Conservation (phyloP, 495 filamentous ascomycete genomes). For the Trichoderma parareesei region DNA sequence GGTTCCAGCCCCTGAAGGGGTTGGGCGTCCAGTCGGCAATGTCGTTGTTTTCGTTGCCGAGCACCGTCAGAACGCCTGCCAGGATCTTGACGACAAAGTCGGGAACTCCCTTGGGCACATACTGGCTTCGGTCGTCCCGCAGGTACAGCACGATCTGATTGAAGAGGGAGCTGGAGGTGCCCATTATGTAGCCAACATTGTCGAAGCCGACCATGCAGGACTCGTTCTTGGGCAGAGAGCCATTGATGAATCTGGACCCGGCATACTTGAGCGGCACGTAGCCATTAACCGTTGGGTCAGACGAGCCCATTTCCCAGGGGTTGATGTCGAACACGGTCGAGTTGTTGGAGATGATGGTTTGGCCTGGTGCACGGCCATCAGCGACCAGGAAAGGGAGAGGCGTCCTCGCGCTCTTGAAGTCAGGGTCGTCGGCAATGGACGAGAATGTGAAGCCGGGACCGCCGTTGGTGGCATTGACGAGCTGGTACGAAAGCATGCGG, state of each 20-base stretch:
- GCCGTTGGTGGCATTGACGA: slow-evolving; percentile 70
- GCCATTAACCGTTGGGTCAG: slow-evolving; percentile 71
- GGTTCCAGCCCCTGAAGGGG: slow-evolving; percentile 71
- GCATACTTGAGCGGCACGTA: slow-evolving; percentile 70
- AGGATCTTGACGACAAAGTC: slow-evolving; percentile 44
- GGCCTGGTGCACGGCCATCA: slow-evolving; percentile 61
- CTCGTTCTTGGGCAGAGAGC: slow-evolving; percentile 48
- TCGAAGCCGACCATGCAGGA: slow-evolving; percentile 75
- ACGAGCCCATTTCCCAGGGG: slow-evolving; percentile 80
- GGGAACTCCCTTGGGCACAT: slow-evolving; percentile 42
- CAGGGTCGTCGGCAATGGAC: slow-evolving; percentile 61
- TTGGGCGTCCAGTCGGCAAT: slow-evolving; percentile 79
- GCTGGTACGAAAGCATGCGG: slow-evolving; percentile 72
- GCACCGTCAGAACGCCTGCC: slow-evolving; percentile 38
- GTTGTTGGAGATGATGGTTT: slow-evolving; percentile 59
- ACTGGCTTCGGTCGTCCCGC: slow-evolving; percentile 32
- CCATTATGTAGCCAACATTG: slow-evolving; percentile 78
- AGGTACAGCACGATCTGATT: slow-evolving; percentile 55
- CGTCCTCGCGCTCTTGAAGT: slow-evolving; percentile 60
- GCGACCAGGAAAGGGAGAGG: slow-evolving; percentile 81
- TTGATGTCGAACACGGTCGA: slow-evolving; percentile 82
- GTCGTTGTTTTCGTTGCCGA: slow-evolving; percentile 57
- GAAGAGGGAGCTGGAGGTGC: slow-evolving; percentile 86
- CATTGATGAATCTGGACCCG: slow-evolving; percentile 70
- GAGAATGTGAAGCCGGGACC: slow-evolving; percentile 80